Percentiles rank a stretch among this genome's conserved stretches.
Conservation (phyloP, 1,284 basidiomycete genomes). For the Macrocystidia cucumis region DNA sequence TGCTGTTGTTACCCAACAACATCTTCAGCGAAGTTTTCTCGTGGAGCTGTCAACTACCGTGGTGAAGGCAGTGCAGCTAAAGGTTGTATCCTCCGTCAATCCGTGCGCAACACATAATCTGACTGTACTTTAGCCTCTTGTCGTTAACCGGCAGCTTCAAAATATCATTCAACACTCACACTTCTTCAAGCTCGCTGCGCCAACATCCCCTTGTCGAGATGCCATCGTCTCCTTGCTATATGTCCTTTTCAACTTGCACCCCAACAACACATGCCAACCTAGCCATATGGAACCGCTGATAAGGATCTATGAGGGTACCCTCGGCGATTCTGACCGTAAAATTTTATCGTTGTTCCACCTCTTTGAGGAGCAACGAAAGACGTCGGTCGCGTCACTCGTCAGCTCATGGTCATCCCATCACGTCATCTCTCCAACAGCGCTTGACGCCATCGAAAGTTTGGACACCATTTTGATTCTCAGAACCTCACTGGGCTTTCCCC, state of each 20-base stretch:
- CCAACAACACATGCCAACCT: slow-evolving; percentile 75
- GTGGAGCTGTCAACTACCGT: slow-evolving; percentile 43
- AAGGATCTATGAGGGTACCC: slow-evolving; percentile 66
- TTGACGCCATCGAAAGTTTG: slow-evolving; percentile 66
- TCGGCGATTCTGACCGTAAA: slow-evolving; percentile 53
- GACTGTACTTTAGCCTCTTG: slow-evolving; percentile 32
- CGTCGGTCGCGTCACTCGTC: slow-evolving; percentile 57
- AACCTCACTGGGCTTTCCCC: slow-evolving; percentile 71
- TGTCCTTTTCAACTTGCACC: slow-evolving; percentile 66
- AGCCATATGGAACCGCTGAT: slow-evolving; percentile 75
- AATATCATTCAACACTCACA: slow-evolving; percentile 52
- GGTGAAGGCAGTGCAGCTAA: slow-evolving; percentile 39
- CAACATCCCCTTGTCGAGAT: slow-evolving; percentile 25
- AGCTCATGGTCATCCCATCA: slow-evolving; percentile 49
- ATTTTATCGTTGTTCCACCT: slow-evolving; percentile 71
- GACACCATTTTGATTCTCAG: slow-evolving; percentile 66
- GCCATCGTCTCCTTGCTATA: slow-evolving; percentile 49
- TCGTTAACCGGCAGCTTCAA: slow-evolving; percentile 60
- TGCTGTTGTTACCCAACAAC: slow-evolving; percentile 54
- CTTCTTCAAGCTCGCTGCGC: slow-evolving; percentile 39
- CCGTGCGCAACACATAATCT: slow-evolving; percentile 5
- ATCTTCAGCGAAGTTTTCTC: slow-evolving; percentile 35
- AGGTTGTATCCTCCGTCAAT: slow-evolving; percentile 36
- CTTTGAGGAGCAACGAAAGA: slow-evolving; percentile 69
- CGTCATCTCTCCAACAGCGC: slow-evolving; percentile 34